These are phyloP conservation scores for Pachyrhizus erosus DNA, from an alignment of 306 rosid species.

Conservation along the genomic window DNA sequence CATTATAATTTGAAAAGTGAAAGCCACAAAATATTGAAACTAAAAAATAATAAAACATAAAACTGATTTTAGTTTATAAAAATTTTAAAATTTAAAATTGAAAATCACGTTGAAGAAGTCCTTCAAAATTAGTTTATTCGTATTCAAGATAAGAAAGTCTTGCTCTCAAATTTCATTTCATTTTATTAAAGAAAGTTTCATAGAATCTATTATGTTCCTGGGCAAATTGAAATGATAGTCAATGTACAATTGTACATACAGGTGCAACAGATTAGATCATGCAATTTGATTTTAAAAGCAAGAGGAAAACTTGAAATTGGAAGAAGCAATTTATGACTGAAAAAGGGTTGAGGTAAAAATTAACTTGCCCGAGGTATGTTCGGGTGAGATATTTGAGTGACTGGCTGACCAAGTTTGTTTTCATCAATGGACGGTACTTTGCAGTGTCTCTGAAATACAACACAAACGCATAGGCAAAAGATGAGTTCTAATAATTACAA, in stretches of 20 bases:
- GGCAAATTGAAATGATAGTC: neutral
- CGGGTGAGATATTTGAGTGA: conserved; percentile 84
- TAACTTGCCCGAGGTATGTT: conserved; percentile 84
- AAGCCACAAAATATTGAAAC: neutral
- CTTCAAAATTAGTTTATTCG: neutral
- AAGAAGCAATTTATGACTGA: conserved; percentile 7
- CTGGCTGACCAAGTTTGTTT: conserved; percentile 83
- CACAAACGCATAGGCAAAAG: conserved; percentile 32
- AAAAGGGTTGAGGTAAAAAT: conserved; percentile 21
- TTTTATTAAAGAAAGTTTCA: neutral
- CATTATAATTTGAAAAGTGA: neutral
- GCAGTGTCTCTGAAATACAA: conserved; percentile 80
- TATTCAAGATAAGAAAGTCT: neutral
- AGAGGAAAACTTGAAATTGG: conserved; percentile 22
- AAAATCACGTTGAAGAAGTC: neutral
- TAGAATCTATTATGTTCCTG: neutral
- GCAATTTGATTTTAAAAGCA: neutral
- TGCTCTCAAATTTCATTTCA: neutral
- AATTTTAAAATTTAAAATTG: neutral
- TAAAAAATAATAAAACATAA: neutral
- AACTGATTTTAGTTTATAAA: neutral
- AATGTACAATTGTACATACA: neutral
- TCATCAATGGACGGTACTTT: conserved; percentile 76
- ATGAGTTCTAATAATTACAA: conserved; percentile 23
- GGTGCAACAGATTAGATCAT: neutral